Evolutionary conservation across 441 rosid genomes (phyloP).

Genomic region (Omphalea diandra): DNA sequence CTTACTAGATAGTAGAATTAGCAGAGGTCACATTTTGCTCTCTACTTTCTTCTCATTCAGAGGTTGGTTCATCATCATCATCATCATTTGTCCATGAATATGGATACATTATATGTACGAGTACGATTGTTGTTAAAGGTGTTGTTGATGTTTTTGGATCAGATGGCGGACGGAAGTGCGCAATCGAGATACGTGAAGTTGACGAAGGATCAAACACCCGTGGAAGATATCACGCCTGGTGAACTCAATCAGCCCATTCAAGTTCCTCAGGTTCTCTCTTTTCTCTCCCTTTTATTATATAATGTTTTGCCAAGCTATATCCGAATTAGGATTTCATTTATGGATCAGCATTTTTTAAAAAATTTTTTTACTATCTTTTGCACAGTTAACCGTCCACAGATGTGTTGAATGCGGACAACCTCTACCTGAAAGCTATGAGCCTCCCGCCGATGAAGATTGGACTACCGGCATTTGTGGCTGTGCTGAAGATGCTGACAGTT

Average conservation of each 20-base stretch:
- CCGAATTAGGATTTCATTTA: background rate
- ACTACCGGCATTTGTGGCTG: conserved; percentile 76
- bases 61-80: too few species aligned
- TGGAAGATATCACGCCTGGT: conserved; percentile 75
- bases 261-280: conserved; percentile 58
- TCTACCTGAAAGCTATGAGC: conserved; percentile 75
- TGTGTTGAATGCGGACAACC: conserved; percentile 83
- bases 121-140: too few species aligned
- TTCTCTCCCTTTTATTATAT: background rate
- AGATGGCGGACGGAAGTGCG: conserved; percentile 56
- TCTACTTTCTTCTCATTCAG: background rate
- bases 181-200: conserved; percentile 66
- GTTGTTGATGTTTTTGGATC: conserved; percentile 14
- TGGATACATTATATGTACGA: too few species aligned
- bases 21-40: background rate
- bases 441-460: conserved; percentile 93
- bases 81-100: too few species aligned
- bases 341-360: too few species aligned
- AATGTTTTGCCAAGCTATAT: background rate
- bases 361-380: background rate
- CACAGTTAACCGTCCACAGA: conserved; percentile 52
- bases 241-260: conserved; percentile 91
- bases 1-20: too few species aligned
- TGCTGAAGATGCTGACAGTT: conserved; percentile 62
- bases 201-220: conserved; percentile 55